These are phyloP conservation scores for Coniochaeta sp. DNA, from an alignment of 2,329 filamentous ascomycete species.

Conservation along the genomic window DNA sequence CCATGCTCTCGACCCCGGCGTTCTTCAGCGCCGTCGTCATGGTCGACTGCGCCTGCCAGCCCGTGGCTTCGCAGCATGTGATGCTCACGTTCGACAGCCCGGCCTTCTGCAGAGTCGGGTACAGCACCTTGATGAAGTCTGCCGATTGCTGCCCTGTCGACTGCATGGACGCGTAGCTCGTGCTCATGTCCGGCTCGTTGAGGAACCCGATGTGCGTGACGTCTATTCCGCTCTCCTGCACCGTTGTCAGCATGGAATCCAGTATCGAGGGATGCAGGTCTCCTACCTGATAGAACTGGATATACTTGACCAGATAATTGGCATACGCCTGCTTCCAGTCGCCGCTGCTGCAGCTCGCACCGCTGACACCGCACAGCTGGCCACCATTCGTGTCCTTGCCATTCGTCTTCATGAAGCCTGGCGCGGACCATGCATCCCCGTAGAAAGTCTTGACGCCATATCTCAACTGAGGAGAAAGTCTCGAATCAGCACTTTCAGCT, in stretches of 20 bases:
- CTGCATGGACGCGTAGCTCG: slow-evolving; percentile 19
- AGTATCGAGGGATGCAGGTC: too few species aligned
- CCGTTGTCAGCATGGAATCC: background rate
- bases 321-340: slow-evolving; percentile 30
- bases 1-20: slow-evolving; percentile 21
- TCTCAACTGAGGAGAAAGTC: slow-evolving; percentile 2
- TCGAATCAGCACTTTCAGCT: background rate
- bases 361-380: slow-evolving; percentile 22
- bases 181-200: slow-evolving; percentile 25
- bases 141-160: slow-evolving; percentile 32
- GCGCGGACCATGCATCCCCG: slow-evolving; percentile 25
- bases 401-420: slow-evolving; percentile 26
- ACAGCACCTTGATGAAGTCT: slow-evolving; percentile 29
- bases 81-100: slow-evolving; percentile 23
- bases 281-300: slow-evolving; percentile 21
- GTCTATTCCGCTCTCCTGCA: slow-evolving; percentile 13
- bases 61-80: slow-evolving; percentile 21
- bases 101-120: slow-evolving; percentile 28
- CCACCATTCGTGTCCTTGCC: slow-evolving; percentile 17
- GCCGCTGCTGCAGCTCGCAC: slow-evolving; percentile 19
- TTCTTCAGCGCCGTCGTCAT: slow-evolving; percentile 28
- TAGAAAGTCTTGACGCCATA: slow-evolving; percentile 38
- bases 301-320: slow-evolving; percentile 27
- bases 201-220: slow-evolving; percentile 24
- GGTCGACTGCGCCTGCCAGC: slow-evolving; percentile 22